These are phyloP conservation scores for Neurospora sp. DNA, from an alignment of 495 filamentous ascomycete genomes.

Conservation along the genomic window DNA sequence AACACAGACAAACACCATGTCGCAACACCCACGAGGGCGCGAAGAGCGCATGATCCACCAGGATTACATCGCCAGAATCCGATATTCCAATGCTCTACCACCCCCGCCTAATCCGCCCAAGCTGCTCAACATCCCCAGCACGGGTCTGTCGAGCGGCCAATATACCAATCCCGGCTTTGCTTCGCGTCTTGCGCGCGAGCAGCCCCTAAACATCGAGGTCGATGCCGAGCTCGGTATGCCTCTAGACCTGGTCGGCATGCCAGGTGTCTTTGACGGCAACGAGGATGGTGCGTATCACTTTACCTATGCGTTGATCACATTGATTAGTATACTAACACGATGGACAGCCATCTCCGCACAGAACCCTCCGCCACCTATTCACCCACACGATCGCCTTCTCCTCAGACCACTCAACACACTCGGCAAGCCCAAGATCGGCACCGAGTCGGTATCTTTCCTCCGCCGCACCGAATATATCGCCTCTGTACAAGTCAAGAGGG, in stretches of 20 bases:
- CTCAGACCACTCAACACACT: constrained; percentile 70
- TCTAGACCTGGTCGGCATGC: constrained; percentile 88
- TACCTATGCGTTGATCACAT: constrained; percentile 2
- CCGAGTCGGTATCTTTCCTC: constrained; percentile 78
- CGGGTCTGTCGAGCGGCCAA: constrained; percentile 66
- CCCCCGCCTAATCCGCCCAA: constrained; percentile 90
- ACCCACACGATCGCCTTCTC: constrained; percentile 73
- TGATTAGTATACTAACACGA: constrained; percentile 12
- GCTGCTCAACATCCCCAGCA: constrained; percentile 90
- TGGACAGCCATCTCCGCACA: constrained; percentile 68
- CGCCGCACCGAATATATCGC: constrained; percentile 95
- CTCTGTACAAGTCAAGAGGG: constrained; percentile 38
- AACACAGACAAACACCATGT: not conserved
- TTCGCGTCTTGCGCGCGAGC: constrained; percentile 75
- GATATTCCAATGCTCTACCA: constrained; percentile 90
- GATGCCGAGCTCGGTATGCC: constrained; percentile 98
- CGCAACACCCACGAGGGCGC: constrained; percentile 1
- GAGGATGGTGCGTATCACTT: constrained; percentile 66
- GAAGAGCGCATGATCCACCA: constrained; percentile 67
- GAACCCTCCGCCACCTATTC: constrained; percentile 54
- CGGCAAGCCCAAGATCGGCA: constrained; percentile 58
- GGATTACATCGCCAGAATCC: constrained; percentile 89
- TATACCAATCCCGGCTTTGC: constrained; percentile 85
- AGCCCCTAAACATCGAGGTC: constrained; percentile 91
- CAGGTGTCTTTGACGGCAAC: constrained; percentile 87